phyloP scores from a whole-genome alignment of 177 flowering plant species.

The Tripterygium wilfordii region DNA sequence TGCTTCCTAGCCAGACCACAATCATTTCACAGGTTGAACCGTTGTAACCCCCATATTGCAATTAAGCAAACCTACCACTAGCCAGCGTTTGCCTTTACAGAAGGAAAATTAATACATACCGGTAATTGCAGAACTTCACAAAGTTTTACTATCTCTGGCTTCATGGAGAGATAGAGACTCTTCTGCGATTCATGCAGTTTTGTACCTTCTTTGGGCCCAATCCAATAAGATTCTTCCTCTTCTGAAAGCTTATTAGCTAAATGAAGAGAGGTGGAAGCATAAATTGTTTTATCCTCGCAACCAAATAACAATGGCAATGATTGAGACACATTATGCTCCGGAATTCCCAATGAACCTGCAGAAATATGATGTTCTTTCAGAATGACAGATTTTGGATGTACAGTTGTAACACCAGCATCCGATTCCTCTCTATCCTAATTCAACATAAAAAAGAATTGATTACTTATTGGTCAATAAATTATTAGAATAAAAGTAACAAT shows the following conservation, averaged over 20 bases:
- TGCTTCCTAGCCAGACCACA: no score
- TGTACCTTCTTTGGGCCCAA: constrained; percentile 19
- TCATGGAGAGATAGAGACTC: background rate
- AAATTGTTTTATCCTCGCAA: constrained; percentile 2
- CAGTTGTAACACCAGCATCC: constrained; percentile 15
- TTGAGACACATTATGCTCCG: constrained; percentile 10
- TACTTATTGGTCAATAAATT: no score
- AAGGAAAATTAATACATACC: constrained; percentile 1
- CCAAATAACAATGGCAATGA: constrained; percentile 7
- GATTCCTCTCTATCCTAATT: constrained; percentile 43
- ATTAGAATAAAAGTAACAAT: no score
- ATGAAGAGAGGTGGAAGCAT: constrained; percentile 1
- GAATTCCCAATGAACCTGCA: constrained; percentile 28
- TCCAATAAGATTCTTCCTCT: constrained; percentile 8
- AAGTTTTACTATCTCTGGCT: constrained; percentile 5
- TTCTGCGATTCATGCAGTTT: background rate
- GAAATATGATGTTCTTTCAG: constrained; percentile 9
- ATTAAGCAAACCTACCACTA: no score
- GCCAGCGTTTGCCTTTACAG: no score
- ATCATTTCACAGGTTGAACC: no score
- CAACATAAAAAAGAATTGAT: constrained; percentile 15
- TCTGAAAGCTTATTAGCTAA: constrained; percentile 12
- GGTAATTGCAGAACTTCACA: constrained; percentile 9
- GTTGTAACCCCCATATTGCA: no score
- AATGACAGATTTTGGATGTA: background rate